A percentile compares a stretch with the other conserved stretches of the same genome.
phyloP scores from a whole-genome alignment of 1,139 yeast species.

The Saccharomycopsis phalli region DNA sequence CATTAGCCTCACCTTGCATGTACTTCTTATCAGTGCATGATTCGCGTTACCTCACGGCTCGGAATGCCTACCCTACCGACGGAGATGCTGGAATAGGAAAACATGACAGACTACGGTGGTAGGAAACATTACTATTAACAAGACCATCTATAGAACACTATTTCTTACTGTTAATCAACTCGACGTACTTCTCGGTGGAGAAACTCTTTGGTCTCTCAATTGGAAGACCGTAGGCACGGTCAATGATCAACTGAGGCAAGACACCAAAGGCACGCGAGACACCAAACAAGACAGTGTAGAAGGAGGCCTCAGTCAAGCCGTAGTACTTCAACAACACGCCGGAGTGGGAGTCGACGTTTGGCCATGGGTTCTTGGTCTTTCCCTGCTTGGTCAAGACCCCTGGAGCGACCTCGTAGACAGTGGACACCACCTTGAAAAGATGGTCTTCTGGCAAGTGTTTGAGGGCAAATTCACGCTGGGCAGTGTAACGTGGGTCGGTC shows the following conservation, averaged over 20 bases:
- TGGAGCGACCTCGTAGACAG: slow-evolving; percentile 93
- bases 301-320: slow-evolving; percentile 90
- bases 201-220: slow-evolving; percentile 97
- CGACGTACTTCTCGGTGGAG: slow-evolving; percentile 48
- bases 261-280: slow-evolving; percentile 98
- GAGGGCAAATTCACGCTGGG: slow-evolving; percentile 93
- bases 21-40: no score
- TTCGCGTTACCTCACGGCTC: no score
- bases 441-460: slow-evolving; percentile 97
- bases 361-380: slow-evolving; percentile 98
- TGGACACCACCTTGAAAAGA: slow-evolving; percentile 80
- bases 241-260: slow-evolving; percentile 91
- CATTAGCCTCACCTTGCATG: no score
- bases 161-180: slow-evolving; percentile 28
- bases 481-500: slow-evolving; percentile 96
- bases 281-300: slow-evolving; percentile 97
- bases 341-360: slow-evolving; percentile 96
- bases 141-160: no score
- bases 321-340: slow-evolving; percentile 96
- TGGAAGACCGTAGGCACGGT: slow-evolving; percentile 91
- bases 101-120: no score
- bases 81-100: no score
- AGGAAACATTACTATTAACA: no score
- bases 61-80: no score
- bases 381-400: slow-evolving; percentile 93